Base-by-base conservation (phyloP, 148 eudicot species). In the Fagopyrum homotropicum region DNA sequence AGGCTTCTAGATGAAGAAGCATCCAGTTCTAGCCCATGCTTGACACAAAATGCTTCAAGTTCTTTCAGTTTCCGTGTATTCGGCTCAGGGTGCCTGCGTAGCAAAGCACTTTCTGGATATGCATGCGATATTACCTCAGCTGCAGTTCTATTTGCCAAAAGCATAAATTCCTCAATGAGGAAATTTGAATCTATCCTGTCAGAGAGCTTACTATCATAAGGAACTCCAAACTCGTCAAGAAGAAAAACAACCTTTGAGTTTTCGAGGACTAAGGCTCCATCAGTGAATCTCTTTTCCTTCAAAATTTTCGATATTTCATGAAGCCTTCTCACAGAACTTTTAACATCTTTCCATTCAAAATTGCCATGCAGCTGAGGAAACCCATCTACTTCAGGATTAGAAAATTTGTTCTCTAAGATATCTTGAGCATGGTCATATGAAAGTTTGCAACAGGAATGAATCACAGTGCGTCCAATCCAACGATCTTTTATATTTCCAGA, bases 141-240 rank as follows among this genome's bases (percentile, higher is more conserved):
- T 77, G 89, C 96, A 10, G 96, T 92, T 22, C 82, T 83, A 78
- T 92, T 94, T 54, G 98, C 98, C 85, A 94, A 84, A 79, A 94
- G 93, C 97, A 94, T 94, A 57, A 90, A 90, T 77, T 94, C 98
- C 86, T 94, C 98, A 44, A 92, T 90, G 10, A 94, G 85, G 50
- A 83, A 88, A 74, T 94, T 87, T 26, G 98, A 86, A 43, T 89
- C 96, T 82, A 75, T 87, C 40, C 83, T 76, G 57, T 83, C 88
- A 63, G 81, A 82, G 16, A 89, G 78, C 75, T 80, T 69, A 78
- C 84, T 79, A 80, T 92, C 93, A 80, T 83, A 90, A 0, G 97
- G 98, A 77, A 73, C 70, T 63, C 98, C 98, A 79, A 73, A 86
- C 72, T 90, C 90, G 76, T 90, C 92, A 47, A 91, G 82, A 73